These are phyloP conservation scores for Cystobasidiaceae sp. DNA, from an alignment of 1,284 basidiomycete genomes.

Conservation along the genomic window DNA sequence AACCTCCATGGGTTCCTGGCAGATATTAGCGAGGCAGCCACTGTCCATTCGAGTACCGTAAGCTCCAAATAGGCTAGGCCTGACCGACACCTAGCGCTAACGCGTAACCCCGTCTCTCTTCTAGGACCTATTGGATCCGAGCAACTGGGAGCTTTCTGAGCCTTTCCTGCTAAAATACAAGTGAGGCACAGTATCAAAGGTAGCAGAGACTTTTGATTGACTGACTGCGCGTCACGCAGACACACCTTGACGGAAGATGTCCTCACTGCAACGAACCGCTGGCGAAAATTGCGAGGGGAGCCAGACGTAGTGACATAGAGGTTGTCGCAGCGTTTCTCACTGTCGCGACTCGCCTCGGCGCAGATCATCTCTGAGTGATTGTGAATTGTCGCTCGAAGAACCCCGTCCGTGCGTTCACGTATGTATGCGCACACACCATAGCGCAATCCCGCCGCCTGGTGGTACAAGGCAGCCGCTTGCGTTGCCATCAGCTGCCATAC, in stretches of 20 bases:
- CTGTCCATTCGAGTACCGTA: slow-evolving; percentile 15
- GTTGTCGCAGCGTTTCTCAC: background rate
- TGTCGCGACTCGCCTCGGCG: too few species aligned
- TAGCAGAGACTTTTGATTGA: too few species aligned
- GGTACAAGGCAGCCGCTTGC: too few species aligned
- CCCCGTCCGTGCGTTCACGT: too few species aligned
- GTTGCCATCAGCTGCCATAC: too few species aligned
- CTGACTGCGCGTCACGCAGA: background rate
- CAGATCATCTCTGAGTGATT: background rate
- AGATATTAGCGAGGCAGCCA: slow-evolving; percentile 8
- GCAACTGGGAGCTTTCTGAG: slow-evolving; percentile 27
- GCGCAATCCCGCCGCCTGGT: too few species aligned
- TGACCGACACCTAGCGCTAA: too few species aligned
- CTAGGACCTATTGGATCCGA: slow-evolving; percentile 19
- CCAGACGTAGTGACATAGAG: background rate
- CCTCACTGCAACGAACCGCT: background rate
- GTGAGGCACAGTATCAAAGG: too few species aligned
- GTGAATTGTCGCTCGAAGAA: too few species aligned
- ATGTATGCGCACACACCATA: too few species aligned
- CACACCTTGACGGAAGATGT: background rate
- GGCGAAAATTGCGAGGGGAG: background rate
- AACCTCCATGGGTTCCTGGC: slow-evolving; percentile 10
- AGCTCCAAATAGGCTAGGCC: too few species aligned
- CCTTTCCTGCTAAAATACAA: slow-evolving; percentile 14
- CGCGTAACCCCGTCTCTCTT: too few species aligned